These are phyloP conservation scores for Globisporangium apiculatum DNA, from an alignment of 352 stramenopile genomes.

Conservation along the genomic window DNA sequence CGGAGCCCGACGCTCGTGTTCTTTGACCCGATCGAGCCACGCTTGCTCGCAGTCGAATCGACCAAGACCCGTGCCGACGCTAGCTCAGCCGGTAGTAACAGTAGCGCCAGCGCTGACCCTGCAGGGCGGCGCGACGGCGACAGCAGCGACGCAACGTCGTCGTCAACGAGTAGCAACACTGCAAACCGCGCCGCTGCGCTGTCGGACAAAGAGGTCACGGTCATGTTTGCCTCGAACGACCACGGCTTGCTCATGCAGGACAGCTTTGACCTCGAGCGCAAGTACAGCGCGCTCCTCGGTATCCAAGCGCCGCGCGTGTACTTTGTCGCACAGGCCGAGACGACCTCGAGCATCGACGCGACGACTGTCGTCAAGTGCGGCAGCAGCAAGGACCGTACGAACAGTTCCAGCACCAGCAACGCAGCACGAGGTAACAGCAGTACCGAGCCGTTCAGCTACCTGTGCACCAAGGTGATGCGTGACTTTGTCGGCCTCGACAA, in stretches of 20 bases:
- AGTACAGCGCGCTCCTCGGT: constrained; percentile 77
- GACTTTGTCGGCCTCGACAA: constrained; percentile 92
- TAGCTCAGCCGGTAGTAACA: background rate
- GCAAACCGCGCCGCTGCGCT: constrained; percentile 11
- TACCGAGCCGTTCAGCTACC: constrained; percentile 34
- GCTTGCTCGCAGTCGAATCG: constrained; percentile 84
- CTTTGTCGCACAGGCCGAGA: constrained; percentile 51
- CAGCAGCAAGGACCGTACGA: constrained; percentile 23
- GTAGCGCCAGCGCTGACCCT: constrained; percentile 1
- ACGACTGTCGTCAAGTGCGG: constrained; percentile 31
- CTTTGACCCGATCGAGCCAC: constrained; percentile 87
- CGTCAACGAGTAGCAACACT: background rate
- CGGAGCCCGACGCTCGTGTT: constrained; percentile 77
- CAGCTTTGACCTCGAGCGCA: constrained; percentile 78
- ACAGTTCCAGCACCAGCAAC: constrained; percentile 13
- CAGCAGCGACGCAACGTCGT: constrained; percentile 3
- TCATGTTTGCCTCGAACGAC: constrained; percentile 90
- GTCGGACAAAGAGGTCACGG: constrained; percentile 82
- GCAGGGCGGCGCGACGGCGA: constrained; percentile 10
- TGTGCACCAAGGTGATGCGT: constrained; percentile 85
- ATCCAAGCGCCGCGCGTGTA: constrained; percentile 82
- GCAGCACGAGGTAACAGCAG: constrained; percentile 3
- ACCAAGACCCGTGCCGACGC: constrained; percentile 36
- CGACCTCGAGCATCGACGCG: constrained; percentile 25
- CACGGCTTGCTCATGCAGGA: constrained; percentile 90